A percentile compares a stretch with the other conserved stretches of the same genome.
Conservation (phyloP, 2,329 filamentous ascomycete genomes). For the Ilyonectria sp. region DNA sequence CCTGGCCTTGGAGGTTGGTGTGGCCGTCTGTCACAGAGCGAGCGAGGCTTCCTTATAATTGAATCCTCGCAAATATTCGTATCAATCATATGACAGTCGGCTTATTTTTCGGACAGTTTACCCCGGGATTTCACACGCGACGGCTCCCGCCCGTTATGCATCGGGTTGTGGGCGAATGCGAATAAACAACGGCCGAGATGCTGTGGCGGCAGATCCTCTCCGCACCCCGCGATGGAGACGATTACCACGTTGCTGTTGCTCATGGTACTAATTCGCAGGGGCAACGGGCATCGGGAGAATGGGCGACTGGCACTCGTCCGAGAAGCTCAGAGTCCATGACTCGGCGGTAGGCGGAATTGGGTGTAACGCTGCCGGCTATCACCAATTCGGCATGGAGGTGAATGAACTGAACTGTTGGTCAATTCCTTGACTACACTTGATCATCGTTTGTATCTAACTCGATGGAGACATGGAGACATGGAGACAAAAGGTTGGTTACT, state of each 20-base stretch:
- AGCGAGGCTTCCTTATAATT: neutral
- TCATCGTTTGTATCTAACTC: neutral
- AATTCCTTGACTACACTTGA: neutral
- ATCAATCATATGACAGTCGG: conserved; percentile 14
- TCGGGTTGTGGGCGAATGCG: conserved; percentile 14
- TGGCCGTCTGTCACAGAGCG: neutral
- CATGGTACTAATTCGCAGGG: neutral
- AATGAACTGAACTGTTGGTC: neutral
- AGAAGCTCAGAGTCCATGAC: neutral
- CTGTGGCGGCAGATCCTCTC: conserved; percentile 6
- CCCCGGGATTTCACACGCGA: neutral
- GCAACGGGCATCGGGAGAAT: conserved; percentile 21
- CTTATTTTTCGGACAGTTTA: neutral
- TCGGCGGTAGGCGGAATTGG: neutral
- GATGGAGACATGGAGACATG: neutral
- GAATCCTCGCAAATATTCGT: neutral
- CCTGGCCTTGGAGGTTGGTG: neutral
- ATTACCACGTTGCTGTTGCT: neutral
- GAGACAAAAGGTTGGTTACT: neutral
- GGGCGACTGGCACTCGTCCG: conserved; percentile 1
- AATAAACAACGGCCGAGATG: neutral
- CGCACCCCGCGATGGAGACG: neutral
- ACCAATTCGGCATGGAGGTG: neutral
- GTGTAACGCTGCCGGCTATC: neutral
- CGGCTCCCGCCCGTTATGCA: neutral